These are phyloP conservation scores for Phytophthora fragariae DNA, from an alignment of 352 stramenopile genomes.

Conservation along the genomic window DNA sequence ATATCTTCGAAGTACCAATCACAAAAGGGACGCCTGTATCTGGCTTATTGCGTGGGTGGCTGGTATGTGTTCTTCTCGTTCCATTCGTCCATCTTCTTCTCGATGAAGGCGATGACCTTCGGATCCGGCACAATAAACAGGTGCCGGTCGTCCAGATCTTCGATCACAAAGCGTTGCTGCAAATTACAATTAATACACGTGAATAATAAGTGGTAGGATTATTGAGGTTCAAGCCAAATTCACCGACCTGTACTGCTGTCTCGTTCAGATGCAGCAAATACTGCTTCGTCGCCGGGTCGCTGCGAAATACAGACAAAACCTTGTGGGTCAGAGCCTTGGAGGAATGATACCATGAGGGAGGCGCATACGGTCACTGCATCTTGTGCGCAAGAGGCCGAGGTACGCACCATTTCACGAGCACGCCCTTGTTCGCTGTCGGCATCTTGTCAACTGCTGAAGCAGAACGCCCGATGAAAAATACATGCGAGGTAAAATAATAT, in stretches of 20 bases:
- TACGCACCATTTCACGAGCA: constrained; percentile 83
- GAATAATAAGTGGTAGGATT: not conserved
- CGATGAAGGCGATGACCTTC: constrained; percentile 85
- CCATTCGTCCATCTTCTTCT: constrained; percentile 92
- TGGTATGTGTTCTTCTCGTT: constrained; percentile 92
- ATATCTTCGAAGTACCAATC: not conserved
- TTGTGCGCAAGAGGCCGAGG: not conserved
- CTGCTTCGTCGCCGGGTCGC: constrained; percentile 87
- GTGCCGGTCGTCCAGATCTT: constrained; percentile 86
- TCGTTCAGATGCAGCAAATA: constrained; percentile 87
- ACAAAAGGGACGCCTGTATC: not conserved
- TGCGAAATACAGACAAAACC: constrained; percentile 30
- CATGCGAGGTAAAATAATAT: not conserved
- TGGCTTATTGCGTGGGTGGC: constrained; percentile 56
- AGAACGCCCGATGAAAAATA: not conserved
- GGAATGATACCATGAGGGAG: not conserved
- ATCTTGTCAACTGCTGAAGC: constrained; percentile 31
- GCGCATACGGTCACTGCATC: not conserved
- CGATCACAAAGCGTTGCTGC: constrained; percentile 88
- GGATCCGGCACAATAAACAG: constrained; percentile 89
- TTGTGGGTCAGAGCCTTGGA: constrained; percentile 3
- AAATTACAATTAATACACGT: constrained; percentile 4
- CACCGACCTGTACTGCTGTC: constrained; percentile 76
- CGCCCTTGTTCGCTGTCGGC: constrained; percentile 86
- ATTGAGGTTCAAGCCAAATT: not conserved